phyloP scores from a whole-genome alignment of 805 yeast genomes.

The Starmera quercuum region DNA sequence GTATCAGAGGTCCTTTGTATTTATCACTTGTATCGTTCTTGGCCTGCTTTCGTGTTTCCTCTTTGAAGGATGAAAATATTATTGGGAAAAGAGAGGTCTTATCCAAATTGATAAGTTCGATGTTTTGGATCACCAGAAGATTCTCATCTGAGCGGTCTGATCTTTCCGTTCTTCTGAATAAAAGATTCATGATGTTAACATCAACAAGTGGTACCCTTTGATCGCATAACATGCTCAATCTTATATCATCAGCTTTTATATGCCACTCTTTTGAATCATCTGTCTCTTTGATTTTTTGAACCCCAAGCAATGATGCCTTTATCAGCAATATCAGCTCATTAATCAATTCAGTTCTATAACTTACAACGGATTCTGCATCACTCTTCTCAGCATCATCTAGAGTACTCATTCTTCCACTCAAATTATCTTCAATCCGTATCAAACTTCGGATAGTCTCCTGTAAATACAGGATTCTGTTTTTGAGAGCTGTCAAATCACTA shows the following conservation, averaged over 20 bases:
- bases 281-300: conserved; percentile 20
- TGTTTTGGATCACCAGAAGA: conserved; percentile 44
- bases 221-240: conserved; percentile 61
- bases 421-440: conserved; percentile 34
- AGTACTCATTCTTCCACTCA: conserved; percentile 38
- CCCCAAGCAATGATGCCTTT: conserved; percentile 32
- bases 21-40: conserved; percentile 4
- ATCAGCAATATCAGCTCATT: conserved; percentile 37
- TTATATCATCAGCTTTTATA: conserved; percentile 60
- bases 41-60: conserved; percentile 11
- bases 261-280: conserved; percentile 48
- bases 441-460: conserved; percentile 41
- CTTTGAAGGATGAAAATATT: conserved; percentile 46
- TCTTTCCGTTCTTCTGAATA: conserved; percentile 53
- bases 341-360: conserved; percentile 26
- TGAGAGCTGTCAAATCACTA: conserved; percentile 45
- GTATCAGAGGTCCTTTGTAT: conserved; percentile 26
- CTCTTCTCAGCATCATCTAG: conserved; percentile 42
- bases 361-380: conserved; percentile 33
- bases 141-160: conserved; percentile 64
- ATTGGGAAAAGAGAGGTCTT: conserved; percentile 58
- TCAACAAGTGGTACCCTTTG: conserved; percentile 60
- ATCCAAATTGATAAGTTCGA: conserved; percentile 65
- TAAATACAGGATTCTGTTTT: conserved; percentile 36
- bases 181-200: conserved; percentile 54